Evolutionary conservation across 148 eudicot genomes (phyloP).

Genomic region (Rheum nobile): DNA sequence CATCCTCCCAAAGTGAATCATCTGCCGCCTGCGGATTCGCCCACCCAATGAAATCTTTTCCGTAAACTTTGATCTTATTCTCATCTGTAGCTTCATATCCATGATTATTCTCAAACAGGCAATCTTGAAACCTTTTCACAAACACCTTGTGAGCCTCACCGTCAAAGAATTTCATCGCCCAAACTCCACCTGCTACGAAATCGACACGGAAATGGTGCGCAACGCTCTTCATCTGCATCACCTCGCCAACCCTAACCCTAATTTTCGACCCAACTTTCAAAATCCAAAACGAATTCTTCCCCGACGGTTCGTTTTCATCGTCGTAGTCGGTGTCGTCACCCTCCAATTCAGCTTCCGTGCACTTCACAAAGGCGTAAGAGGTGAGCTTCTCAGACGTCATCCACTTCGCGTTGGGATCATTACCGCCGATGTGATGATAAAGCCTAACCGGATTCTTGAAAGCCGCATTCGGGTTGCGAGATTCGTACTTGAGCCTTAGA

Average conservation of each 20-base stretch:
- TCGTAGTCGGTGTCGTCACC: conserved; percentile 19
- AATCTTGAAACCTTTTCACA: conserved; percentile 43
- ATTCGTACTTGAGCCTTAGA: conserved; percentile 44
- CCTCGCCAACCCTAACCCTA: conserved; percentile 56
- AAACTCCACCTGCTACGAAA: conserved; percentile 61
- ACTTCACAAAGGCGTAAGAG: conserved; percentile 32
- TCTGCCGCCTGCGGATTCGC: conserved; percentile 64
- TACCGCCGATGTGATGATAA: conserved; percentile 67
- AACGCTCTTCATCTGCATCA: conserved; percentile 75
- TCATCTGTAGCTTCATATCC: conserved; percentile 48
- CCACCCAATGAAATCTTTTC: conserved; percentile 88
- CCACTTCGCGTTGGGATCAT: conserved; percentile 80
- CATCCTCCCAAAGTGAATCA: conserved; percentile 86
- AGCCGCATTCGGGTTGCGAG: conserved; percentile 15
- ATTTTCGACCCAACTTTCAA: conserved; percentile 52
- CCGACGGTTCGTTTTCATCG: conserved; percentile 11
- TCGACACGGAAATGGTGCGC: conserved; percentile 74
- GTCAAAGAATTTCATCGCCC: conserved; percentile 64
- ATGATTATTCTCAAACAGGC: conserved; percentile 82
- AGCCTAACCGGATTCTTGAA: conserved; percentile 48
- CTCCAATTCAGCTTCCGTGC: conserved; percentile 11
- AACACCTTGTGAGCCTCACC: conserved; percentile 50
- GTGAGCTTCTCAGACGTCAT: conserved; percentile 42
- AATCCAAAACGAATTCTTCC: conserved; percentile 33
- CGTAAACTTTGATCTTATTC: conserved; percentile 67